Evolutionary conservation across 495 filamentous ascomycete genomes (phyloP).

Genomic region (Penicillium taxi): DNA sequence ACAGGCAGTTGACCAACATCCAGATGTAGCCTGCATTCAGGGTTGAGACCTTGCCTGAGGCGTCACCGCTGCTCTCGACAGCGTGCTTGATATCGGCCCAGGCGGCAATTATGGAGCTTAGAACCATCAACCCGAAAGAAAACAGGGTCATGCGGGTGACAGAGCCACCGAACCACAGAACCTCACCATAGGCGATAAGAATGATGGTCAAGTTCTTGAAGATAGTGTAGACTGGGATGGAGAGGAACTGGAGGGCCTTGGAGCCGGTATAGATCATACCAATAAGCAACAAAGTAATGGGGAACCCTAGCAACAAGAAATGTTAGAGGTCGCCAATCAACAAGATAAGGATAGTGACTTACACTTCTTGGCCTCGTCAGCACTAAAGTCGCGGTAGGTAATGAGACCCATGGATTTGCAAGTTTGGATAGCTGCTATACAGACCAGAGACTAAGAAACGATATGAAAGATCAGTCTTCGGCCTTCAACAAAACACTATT

Average conservation of each 20-base stretch:
- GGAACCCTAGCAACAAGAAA: constrained; percentile 66
- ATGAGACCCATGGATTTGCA: constrained; percentile 81
- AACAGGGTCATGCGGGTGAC: constrained; percentile 83
- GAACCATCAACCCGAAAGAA: constrained; percentile 95
- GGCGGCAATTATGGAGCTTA: constrained; percentile 88
- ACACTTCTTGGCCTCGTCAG: constrained; percentile 90
- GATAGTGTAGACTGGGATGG: constrained; percentile 98
- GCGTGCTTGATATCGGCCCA: constrained; percentile 97
- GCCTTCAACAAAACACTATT: too few species aligned
- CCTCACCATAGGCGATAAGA: constrained; percentile 96
- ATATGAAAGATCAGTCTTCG: not conserved
- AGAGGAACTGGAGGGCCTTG: constrained; percentile 94
- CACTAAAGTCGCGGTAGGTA: constrained; percentile 82
- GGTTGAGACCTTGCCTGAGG: constrained; percentile 71
- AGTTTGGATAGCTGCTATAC: constrained; percentile 76
- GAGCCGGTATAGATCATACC: constrained; percentile 99
- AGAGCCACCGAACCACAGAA: constrained; percentile 96
- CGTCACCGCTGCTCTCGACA: constrained; percentile 51
- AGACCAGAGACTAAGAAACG: constrained; percentile 75
- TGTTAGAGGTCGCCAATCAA: not conserved
- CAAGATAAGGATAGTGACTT: constrained; percentile 16
- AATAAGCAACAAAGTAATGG: constrained; percentile 91
- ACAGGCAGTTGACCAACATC: constrained; percentile 98
- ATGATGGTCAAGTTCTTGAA: constrained; percentile 99
- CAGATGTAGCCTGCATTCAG: constrained; percentile 94